Conservation (phyloP, 164 flowering plant genomes). For the Magnolia kwangsiensis region DNA sequence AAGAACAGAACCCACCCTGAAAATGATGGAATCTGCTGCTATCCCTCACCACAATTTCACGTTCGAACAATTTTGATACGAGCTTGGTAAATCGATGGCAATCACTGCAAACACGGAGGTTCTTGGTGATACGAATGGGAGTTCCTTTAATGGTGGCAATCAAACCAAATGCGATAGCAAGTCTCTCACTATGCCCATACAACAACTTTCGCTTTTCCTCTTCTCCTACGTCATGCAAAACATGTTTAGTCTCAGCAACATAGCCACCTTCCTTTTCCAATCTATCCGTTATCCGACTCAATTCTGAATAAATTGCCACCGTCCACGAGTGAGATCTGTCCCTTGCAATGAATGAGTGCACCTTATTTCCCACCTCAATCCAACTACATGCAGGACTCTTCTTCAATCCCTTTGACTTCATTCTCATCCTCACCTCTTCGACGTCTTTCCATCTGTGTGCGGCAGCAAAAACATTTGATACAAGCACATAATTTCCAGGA, state of each 20-base stretch:
- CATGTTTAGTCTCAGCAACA: slow-evolving; percentile 57
- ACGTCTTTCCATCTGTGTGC: slow-evolving; percentile 67
- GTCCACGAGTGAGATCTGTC: slow-evolving; percentile 67
- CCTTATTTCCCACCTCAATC: slow-evolving; percentile 63
- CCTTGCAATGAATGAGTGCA: slow-evolving; percentile 60
- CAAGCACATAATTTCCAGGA: slow-evolving; percentile 72
- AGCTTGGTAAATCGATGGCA: slow-evolving; percentile 69
- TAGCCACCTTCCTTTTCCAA: slow-evolving; percentile 58
- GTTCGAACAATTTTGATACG: slow-evolving; percentile 39
- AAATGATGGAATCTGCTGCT: slow-evolving; percentile 82
- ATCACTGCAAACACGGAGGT: slow-evolving; percentile 73
- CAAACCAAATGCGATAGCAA: slow-evolving; percentile 73
- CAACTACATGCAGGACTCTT: slow-evolving; percentile 89
- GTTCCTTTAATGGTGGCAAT: slow-evolving; percentile 28
- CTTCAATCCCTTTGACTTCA: slow-evolving; percentile 62
- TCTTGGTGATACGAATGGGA: slow-evolving; percentile 23
- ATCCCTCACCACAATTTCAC: slow-evolving; percentile 74
- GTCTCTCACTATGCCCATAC: slow-evolving; percentile 31
- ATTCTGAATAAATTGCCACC: slow-evolving; percentile 42
- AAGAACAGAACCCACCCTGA: slow-evolving; percentile 61
- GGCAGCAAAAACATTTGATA: slow-evolving; percentile 70
- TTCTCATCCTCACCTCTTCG: slow-evolving; percentile 52
- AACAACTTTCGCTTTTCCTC: slow-evolving; percentile 64
- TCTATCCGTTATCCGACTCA: slow-evolving; percentile 37
- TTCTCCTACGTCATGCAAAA: slow-evolving; percentile 61